Evolutionary conservation across 2,329 filamentous ascomycete genomes (phyloP).

Genomic region (Aaosphaeria pasadenensis): DNA sequence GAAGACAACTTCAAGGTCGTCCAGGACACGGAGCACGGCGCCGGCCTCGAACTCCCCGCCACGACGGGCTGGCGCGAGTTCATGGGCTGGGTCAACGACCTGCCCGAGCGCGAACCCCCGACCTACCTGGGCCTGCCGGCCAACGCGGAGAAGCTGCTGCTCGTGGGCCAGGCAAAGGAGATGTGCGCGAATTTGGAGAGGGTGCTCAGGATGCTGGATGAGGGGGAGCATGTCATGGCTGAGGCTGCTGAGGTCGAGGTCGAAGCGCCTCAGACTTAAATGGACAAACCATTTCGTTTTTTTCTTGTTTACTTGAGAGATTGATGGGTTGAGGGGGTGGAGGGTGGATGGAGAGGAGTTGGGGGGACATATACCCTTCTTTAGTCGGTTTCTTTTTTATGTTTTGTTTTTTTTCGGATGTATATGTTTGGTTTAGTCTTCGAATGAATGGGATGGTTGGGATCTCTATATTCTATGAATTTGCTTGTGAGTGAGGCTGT

Average conservation of each 20-base stretch:
- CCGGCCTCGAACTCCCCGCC: conserved; percentile 69
- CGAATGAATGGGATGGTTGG: too few relatives aligned
- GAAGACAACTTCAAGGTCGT: conserved; percentile 91
- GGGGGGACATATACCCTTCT: too few relatives aligned
- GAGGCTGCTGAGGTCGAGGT: conserved; percentile 44
- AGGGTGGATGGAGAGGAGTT: too few relatives aligned
- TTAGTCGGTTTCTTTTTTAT: too few relatives aligned
- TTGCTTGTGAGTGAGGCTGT: too few relatives aligned
- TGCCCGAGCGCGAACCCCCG: conserved; percentile 93
- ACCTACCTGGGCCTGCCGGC: conserved; percentile 91
- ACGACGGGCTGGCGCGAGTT: conserved; percentile 85
- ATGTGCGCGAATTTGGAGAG: conserved; percentile 81
- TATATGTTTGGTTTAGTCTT: too few relatives aligned
- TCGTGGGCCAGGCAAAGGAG: conserved; percentile 82
- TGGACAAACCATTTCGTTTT: background rate
- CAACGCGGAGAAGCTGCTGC: conserved; percentile 91
- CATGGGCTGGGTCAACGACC: conserved; percentile 81
- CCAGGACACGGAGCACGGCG: conserved; percentile 53
- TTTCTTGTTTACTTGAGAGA: background rate
- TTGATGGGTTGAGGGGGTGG: background rate
- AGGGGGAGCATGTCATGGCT: conserved; percentile 85
- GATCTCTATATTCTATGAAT: too few relatives aligned
- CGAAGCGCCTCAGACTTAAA: background rate
- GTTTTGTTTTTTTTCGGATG: too few relatives aligned
- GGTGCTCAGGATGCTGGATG: conserved; percentile 85